Evolutionary conservation across 331 rosid genomes (phyloP).

Genomic region (Phaseolus coccineus): DNA sequence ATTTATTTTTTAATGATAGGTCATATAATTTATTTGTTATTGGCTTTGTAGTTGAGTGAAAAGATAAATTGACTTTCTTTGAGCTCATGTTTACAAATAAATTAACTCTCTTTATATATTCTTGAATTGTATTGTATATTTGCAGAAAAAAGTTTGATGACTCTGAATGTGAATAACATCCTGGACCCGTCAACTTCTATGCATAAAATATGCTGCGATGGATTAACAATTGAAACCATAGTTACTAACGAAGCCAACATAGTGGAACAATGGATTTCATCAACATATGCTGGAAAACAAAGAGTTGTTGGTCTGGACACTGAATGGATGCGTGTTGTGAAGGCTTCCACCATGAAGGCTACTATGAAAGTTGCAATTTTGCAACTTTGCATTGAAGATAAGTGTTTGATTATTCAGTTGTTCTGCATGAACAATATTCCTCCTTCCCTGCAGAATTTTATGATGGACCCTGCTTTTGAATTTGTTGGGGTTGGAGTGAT

Average conservation of each 20-base stretch:
- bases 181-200: not conserved
- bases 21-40: no score
- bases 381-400: slow-evolving; percentile 38
- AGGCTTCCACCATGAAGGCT: not conserved
- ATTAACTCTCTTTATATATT: no score
- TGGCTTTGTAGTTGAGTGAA: no score
- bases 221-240: slow-evolving; percentile 36
- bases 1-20: no score
- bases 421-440: slow-evolving; percentile 17
- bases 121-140: no score
- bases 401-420: slow-evolving; percentile 36
- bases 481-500: slow-evolving; percentile 45
- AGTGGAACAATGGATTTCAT: slow-evolving; percentile 40
- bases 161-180: no score
- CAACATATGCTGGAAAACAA: not conserved
- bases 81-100: no score
- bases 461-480: not conserved
- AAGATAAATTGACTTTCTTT: no score
- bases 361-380: slow-evolving; percentile 34
- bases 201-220: slow-evolving; percentile 2
- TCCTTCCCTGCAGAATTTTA: not conserved
- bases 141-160: no score
- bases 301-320: slow-evolving; percentile 40
- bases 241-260: not conserved
- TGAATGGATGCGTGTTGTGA: slow-evolving; percentile 7